phyloP scores from a whole-genome alignment of 2,329 filamentous ascomycete genomes.

The Plectosphaerella cucumerina region DNA sequence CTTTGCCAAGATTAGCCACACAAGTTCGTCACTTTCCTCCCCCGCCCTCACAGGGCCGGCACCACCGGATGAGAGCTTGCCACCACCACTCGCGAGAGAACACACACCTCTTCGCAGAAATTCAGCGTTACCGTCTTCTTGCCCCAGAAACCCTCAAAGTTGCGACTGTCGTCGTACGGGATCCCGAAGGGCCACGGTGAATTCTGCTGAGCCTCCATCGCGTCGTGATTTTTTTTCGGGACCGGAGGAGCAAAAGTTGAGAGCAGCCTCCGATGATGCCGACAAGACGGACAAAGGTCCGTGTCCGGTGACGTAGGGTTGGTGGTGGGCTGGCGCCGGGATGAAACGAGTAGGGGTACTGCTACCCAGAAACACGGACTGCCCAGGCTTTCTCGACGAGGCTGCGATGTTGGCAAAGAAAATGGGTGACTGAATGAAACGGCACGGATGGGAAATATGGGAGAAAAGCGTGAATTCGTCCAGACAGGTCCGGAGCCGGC shows the following conservation, averaged over 20 bases:
- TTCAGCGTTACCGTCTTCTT: slow-evolving; percentile 70
- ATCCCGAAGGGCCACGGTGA: not conserved
- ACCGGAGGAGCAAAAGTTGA: no score
- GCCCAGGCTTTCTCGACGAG: no score
- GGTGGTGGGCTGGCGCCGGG: no score
- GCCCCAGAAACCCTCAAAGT: slow-evolving; percentile 55
- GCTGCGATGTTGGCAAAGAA: not conserved
- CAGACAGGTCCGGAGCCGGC: not conserved
- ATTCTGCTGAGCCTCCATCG: not conserved
- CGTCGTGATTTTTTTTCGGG: not conserved
- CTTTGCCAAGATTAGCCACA: slow-evolving; percentile 17
- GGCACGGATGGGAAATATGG: not conserved
- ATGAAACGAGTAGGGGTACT: no score
- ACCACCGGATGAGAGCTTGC: slow-evolving; percentile 6
- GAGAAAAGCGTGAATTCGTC: not conserved
- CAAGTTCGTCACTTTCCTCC: no score
- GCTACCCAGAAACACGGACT: no score
- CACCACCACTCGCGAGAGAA: slow-evolving; percentile 2
- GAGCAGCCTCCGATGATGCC: no score
- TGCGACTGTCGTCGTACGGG: slow-evolving; percentile 9
- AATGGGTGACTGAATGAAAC: not conserved
- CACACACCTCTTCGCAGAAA: slow-evolving; percentile 71
- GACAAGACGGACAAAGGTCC: no score
- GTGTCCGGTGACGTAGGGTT: no score
- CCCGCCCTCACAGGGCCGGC: no score